Evolutionary conservation across 2,329 filamentous ascomycete genomes (phyloP), one percentile per base, ranked within the genome.

Genomic region (Fusarium keratoplasticum): DNA sequence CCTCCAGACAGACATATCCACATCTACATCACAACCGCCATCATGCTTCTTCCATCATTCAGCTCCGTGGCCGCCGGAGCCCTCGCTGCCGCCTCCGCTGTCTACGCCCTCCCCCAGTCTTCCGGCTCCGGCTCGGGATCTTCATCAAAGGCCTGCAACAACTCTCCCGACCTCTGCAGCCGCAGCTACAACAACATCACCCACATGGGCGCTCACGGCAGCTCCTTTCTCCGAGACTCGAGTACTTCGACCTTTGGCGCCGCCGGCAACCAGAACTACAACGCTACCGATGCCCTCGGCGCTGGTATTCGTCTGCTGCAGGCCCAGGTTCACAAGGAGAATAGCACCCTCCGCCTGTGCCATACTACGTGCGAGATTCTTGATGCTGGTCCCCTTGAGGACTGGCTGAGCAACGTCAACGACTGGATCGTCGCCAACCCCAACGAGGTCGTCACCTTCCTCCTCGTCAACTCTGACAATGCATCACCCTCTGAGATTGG

Each of bases 151-250:
- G 90, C 91, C 35, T 96, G 94, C 88, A 96, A 96, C 84, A 96
- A 96, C 86, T 95, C 93, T 1, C 93, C 93, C 0, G 84, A 87
- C 50, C 88, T 96, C 44, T 96, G 94, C 86, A 85, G 84, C 70
- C 90, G 89, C 72, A 84, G 89, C 20, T 96, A 96, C 85, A 91
- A 90, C 83, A 90, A 93, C 75, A 89, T 96, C 76, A 95, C 94
- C 4, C 89, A 95, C 81, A 89, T 96, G 78, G 93, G 93, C 25
- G 93, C 92, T 20, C 94, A 95, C 83, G 89, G 95, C 83, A 91
- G 89, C 70, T 87, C 93, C 13, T 95, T 95, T 80, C 82, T 95
- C 50, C 87, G 92, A 59, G 91, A 94, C 77, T 81, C 87, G 64
- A 92, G 90, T 5, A 29, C 58, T 3, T 38, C 35, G 1, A 85